Evolutionary conservation across 116 monocot genomes (phyloP), one percentile per base, ranked within the genome.

Genomic region (Papilionanthe hybrid): DNA sequence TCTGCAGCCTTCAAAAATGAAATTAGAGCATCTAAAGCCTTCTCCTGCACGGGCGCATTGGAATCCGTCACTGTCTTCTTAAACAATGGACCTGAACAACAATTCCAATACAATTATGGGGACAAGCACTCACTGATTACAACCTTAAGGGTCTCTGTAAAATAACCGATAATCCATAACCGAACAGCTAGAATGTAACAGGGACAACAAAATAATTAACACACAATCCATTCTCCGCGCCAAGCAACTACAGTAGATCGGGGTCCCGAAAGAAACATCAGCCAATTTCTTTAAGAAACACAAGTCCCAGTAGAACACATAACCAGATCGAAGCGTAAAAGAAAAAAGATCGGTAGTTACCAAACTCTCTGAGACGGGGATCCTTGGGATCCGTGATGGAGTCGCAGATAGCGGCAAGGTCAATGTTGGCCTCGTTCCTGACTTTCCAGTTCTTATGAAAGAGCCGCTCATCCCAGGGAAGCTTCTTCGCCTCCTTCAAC

Each of bases 371-470:
- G 56, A 99, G 88, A 75, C 99, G 93, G 45, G 93, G 76, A 83
- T 99, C 99, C 82, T 93, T 99, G 63, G 99, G 95, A 92, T 99
- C 93, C 48, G 89, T 83, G 79, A 99, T 95, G 82, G 93, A 89
- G 79, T 93, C 91, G 83, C 93, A 99, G 57, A 95, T 55, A 15
- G 92, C 84, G 66, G 99, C 92, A 74, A 99, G 95, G 79, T 99
- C 99, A 82, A 99, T 92, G 91, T 95, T 95, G 69, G 93, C 99
- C 75, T 99, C 99, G 81, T 93, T 99, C 84, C 99, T 43, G 55
- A 99, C 95, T 86, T 99, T 99, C 99, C 99, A 99, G 86, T 93
- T 99, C 85, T 99, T 99, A 75, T 99, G 99, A 17, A 89, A 83
- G 28, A 99, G 84, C 60, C 99, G 86, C 80, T 99, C 99, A 23